Base-by-base conservation (phyloP, 2,329 filamentous ascomycete genomes). In the Fusarium albidum region DNA sequence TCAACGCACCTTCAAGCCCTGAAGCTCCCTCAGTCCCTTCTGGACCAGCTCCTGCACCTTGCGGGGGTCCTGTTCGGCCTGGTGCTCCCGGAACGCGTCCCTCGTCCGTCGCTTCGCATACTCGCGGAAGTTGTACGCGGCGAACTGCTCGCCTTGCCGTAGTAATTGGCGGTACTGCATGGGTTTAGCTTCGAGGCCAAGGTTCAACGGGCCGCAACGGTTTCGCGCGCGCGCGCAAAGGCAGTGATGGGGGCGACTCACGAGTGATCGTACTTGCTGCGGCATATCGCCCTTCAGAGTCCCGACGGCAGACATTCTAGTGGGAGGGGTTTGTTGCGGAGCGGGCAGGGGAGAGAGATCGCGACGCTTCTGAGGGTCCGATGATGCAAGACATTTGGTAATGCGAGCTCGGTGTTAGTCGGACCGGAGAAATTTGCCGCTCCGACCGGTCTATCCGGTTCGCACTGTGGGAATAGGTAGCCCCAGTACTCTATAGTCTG, bases 41-140 rank as follows among this genome's bases (percentile, higher is more conserved):
- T 97, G 92, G 66, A 98, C 83, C 67, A 97, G 78, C 75, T 96
- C 92, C 75, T 98, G 92, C 73, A 96, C 82, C 76, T 82, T 81
- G 59, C 91, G 82, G 62, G 85, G 82, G 70, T 97, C 95, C 38
- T 84, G 78, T 68, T 92, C 88, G 49, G 75, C 72, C 74, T 85
- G 83, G 74, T 96, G 83, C 73, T 96, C 92, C 67, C 89, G 85
- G 75, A 98, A 99, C 5, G 91, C 88, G 79, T 98, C 95, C 72
- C 84, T 85, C 72, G 95, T 96, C 74, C 94, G 86, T 71, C 95
- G 88, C 76, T 88, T 90, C 47, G 95, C 93, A 76, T 99, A 99
- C 74, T 97, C 94, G 77, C 95, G 87, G 82, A 97, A 99, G 78
- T 98, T 99, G 81, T 98, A 99, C 65, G 90, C 86, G 58, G 92